Evolutionary conservation across 2,329 filamentous ascomycete species (phyloP), one percentile per base, ranked within the genome.

Genomic region (Sporothrix pallida): DNA sequence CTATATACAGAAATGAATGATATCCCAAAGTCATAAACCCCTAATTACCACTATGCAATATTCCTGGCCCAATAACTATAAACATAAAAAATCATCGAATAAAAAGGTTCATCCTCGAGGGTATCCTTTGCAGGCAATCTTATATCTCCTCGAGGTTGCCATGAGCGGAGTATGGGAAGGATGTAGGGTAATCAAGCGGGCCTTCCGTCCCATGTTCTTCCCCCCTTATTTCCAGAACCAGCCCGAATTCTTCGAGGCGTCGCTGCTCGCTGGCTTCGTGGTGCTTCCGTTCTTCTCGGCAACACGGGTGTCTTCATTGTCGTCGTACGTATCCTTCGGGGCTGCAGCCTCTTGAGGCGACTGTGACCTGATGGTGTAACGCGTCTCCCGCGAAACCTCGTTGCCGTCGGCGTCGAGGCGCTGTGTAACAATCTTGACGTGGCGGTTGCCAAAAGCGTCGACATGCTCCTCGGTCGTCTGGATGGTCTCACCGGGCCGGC

Each of bases 181-280:
- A 1, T 37, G 31, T 37, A 3, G 31, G 31, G 31, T 37, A 37
- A 37, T 37, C 31, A 10, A 7, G 46, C n/a, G 17, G n/a, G 26
- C 37, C 23, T 9, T 3, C 15, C 23, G 2, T 3, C 15, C 44
- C 12, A 7, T 44, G 70, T 12, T 3, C 15, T 44, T 26, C 5
- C 26, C 65, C 44, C 42, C 83, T 75, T 83, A 83, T 75, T 83
- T 84, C 83, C 83, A 83, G 56, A 84, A 83, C 83, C 83, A 84
- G 3, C 82, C 80, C 10, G 78, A 74, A 54, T 80, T 79, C 58
- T 80, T 79, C 23, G 78, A 73, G n/a, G 77, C 52, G 12, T 74
- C 48, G 72, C 15, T 23, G 71, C 50, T n/a, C 42, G 69, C 73
- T 44, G 71, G 65, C 23, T 74, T 73, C 15, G 65, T 31, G 26